phyloP scores from a whole-genome alignment of 352 stramenopile species.

The Globisporangium cederbergense region DNA sequence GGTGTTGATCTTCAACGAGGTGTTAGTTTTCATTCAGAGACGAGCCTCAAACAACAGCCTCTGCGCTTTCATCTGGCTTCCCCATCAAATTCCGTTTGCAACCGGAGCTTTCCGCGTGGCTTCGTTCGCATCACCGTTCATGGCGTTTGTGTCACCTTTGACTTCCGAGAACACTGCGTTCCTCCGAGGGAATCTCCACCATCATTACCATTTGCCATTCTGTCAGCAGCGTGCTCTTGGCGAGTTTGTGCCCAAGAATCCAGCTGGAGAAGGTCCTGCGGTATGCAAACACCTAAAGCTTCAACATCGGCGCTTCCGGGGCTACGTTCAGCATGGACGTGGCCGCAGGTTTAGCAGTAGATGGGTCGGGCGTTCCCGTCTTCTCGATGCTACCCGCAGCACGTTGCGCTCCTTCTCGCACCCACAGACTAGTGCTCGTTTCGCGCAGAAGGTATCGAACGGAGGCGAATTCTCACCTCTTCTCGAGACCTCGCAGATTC shows the following conservation, averaged over 20 bases:
- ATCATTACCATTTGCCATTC: conserved; percentile 2
- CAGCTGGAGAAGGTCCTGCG: not conserved
- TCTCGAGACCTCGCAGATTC: no score
- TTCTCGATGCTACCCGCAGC: not conserved
- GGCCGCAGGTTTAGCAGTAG: not conserved
- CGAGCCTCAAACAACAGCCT: no score
- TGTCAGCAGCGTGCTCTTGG: conserved; percentile 10
- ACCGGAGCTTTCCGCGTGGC: not conserved
- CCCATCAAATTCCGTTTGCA: not conserved
- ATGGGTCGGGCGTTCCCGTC: not conserved
- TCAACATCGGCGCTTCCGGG: conserved; percentile 10
- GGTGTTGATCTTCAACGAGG: no score
- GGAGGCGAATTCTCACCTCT: not conserved
- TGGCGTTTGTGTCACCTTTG: not conserved
- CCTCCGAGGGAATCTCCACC: conserved; percentile 11
- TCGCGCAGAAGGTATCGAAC: conserved; percentile 6
- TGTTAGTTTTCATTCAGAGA: no score
- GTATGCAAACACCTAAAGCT: not conserved
- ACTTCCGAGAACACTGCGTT: not conserved
- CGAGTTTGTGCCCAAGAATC: not conserved
- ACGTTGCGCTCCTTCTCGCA: conserved; percentile 18
- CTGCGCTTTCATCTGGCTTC: not conserved
- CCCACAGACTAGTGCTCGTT: conserved; percentile 22
- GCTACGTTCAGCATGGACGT: not conserved
- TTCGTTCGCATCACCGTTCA: not conserved